phyloP scores from a whole-genome alignment of 805 yeast species.

The Saccharomycodes ludwigii region DNA sequence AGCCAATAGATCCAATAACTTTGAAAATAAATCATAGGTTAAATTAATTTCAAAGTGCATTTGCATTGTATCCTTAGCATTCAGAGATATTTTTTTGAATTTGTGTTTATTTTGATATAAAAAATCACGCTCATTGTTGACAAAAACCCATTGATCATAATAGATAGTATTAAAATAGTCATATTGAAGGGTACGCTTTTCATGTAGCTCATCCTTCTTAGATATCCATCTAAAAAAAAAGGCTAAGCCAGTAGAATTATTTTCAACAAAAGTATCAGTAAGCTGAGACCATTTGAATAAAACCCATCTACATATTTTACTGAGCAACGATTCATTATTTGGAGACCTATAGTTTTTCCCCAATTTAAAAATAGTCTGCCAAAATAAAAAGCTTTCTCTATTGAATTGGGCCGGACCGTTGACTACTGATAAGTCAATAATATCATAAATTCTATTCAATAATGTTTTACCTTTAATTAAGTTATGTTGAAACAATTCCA shows the following conservation, averaged over 20 bases:
- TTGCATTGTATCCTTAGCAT: not conserved
- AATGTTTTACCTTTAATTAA: conserved; percentile 28
- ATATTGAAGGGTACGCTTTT: not conserved
- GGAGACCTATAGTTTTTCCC: conserved; percentile 25
- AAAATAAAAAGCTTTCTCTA: conserved; percentile 38
- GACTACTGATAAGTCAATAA: conserved; percentile 42
- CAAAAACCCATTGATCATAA: not conserved
- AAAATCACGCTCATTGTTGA: conserved; percentile 7
- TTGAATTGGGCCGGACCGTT: conserved; percentile 45
- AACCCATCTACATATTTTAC: conserved; percentile 40
- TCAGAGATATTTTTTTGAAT: not conserved
- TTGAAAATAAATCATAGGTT: conserved; percentile 7
- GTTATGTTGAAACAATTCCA: conserved; percentile 11
- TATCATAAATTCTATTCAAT: conserved; percentile 33
- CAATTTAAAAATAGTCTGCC: conserved; percentile 33
- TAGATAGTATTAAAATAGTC: not conserved
- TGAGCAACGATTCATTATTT: conserved; percentile 17
- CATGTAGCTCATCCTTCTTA: not conserved
- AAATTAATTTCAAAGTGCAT: conserved; percentile 1
- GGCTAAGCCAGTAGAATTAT: too few relatives aligned
- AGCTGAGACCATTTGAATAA: conserved; percentile 31
- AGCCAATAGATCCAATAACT: conserved; percentile 9
- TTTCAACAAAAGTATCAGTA: conserved; percentile 1
- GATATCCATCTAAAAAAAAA: not conserved
- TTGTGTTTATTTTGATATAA: conserved; percentile 7